Evolutionary conservation across 352 stramenopile genomes (phyloP), one percentile per base, ranked within the genome.

Genomic region (Phytophthora boehmeriae): DNA sequence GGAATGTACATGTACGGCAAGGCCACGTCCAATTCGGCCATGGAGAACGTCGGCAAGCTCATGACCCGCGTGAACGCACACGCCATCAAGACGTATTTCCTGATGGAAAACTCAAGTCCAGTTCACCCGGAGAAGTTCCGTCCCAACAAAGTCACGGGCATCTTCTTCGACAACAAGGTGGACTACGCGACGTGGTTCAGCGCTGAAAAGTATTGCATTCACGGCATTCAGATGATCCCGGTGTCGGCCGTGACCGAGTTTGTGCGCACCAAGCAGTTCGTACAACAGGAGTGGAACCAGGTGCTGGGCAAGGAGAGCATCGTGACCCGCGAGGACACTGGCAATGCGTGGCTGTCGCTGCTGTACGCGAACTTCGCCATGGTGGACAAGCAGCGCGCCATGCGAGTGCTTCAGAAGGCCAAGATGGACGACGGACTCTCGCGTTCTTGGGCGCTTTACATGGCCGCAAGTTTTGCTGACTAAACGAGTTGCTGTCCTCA

Each of bases 141-240:
- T 1, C 45, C 48, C 2, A 80, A 80, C 71, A 75, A 79, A 34
- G 84, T 93, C 54, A 88, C 81, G 27, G 83, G 83, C 28, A 88
- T 93, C 4, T 86, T 90, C 51, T 84, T 86, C 42, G 83, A 92
- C 59, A 90, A 92, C 70, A 92, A 92, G 68, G 76, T 41, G 13
- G 75, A 88, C 71, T 93, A 93, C 56, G 62, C 83, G 36, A 89
- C 80, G 48, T 92, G 80, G 80, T 92, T 92, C 68, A 89, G 80
- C 30, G 44, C 78, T 16, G 80, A 90, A 44, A 88, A 86, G 57
- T 80, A 90, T 62, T 87, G 73, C 48, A 92, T 92, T 59, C 83
- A 92, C 55, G 83, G 83, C 45, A 92, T 92, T 48, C 83, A 92
- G 58, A 92, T 92, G 83, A 86, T 92, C 54, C 83, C 77, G 0